phyloP scores from a whole-genome alignment of 2,329 filamentous ascomycete genomes.

The Knoxdaviesia capensis region DNA sequence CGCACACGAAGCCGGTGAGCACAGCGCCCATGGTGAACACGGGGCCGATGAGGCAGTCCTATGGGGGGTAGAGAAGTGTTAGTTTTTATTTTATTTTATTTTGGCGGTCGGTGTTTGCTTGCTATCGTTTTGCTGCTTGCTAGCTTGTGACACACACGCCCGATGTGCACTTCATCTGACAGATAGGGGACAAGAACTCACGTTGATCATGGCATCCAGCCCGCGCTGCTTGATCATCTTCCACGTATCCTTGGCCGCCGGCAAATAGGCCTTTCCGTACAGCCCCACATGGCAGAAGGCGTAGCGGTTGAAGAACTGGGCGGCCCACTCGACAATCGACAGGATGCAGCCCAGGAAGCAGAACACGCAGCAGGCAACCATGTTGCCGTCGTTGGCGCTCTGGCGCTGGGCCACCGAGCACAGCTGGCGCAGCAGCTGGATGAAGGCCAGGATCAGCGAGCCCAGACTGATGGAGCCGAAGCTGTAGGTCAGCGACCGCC shows the following conservation, averaged over 20 bases:
- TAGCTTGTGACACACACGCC: too few relatives aligned
- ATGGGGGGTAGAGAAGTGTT: not conserved
- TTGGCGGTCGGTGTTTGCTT: too few relatives aligned
- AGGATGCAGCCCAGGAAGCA: constrained; percentile 64
- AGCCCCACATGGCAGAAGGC: constrained; percentile 85
- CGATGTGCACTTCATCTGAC: too few relatives aligned
- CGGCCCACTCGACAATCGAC: constrained; percentile 60
- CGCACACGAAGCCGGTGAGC: constrained; percentile 68
- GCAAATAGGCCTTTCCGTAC: constrained; percentile 76
- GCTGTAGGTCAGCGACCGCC: constrained; percentile 68
- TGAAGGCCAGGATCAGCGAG: constrained; percentile 66
- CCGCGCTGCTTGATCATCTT: constrained; percentile 80
- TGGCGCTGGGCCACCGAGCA: constrained; percentile 55
- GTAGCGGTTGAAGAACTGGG: constrained; percentile 79
- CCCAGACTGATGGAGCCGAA: constrained; percentile 84
- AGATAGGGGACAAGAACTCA: constrained; percentile 8
- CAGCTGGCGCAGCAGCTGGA: constrained; percentile 66
- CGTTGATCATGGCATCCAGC: constrained; percentile 71
- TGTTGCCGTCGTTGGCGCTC: constrained; percentile 44
- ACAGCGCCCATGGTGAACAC: constrained; percentile 59
- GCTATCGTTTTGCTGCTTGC: too few relatives aligned
- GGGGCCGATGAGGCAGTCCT: constrained; percentile 60
- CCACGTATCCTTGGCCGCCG: constrained; percentile 79
- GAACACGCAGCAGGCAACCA: constrained; percentile 44
- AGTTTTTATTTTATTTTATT: not conserved